Percentiles rank a stretch among this genome's conserved stretches.
These are phyloP conservation scores for Pulicaria dysenterica DNA, from an alignment of 129 eudicot genomes.

Conservation along the genomic window DNA sequence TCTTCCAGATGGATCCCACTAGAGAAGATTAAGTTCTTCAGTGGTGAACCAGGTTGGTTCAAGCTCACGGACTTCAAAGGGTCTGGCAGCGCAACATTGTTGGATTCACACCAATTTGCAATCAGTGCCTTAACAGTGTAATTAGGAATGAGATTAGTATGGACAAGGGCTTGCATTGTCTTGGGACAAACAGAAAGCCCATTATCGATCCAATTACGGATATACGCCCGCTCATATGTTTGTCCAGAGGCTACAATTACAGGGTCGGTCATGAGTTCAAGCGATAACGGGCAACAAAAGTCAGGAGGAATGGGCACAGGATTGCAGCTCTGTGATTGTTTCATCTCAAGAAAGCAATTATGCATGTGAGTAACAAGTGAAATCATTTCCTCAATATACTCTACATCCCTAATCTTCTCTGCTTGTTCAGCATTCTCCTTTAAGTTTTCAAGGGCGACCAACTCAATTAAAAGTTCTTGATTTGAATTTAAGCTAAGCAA, in stretches of 20 bases:
- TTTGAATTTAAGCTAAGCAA: constrained; percentile 76
- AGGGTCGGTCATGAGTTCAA: constrained; percentile 96
- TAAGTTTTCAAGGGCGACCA: constrained; percentile 91
- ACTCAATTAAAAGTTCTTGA: constrained; percentile 86
- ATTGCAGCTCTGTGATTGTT: constrained; percentile 66
- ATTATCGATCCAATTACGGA: constrained; percentile 87
- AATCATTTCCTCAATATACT: constrained; percentile 76
- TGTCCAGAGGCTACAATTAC: constrained; percentile 98
- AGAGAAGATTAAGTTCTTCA: no score
- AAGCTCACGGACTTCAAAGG: constrained; percentile 51
- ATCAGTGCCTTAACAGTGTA: constrained; percentile 95
- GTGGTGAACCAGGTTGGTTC: constrained; percentile 51
- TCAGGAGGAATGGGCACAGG: constrained; percentile 85
- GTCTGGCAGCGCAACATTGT: constrained; percentile 81
- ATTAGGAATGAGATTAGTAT: constrained; percentile 89
- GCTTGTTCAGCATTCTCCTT: constrained; percentile 97
- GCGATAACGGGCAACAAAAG: constrained; percentile 97
- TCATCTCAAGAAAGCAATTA: constrained; percentile 60
- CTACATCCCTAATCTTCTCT: constrained; percentile 75
- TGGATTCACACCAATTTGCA: constrained; percentile 88
- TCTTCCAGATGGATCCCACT: constrained; percentile 32
- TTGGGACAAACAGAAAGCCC: constrained; percentile 95
- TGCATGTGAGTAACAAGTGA: constrained; percentile 83
- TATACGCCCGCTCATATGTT: constrained; percentile 88
- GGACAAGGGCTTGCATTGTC: constrained; percentile 82